Evolutionary conservation across 2,329 filamentous ascomycete species (phyloP), one percentile per base, ranked within the genome.

Genomic region (Madurella mycetomatis): DNA sequence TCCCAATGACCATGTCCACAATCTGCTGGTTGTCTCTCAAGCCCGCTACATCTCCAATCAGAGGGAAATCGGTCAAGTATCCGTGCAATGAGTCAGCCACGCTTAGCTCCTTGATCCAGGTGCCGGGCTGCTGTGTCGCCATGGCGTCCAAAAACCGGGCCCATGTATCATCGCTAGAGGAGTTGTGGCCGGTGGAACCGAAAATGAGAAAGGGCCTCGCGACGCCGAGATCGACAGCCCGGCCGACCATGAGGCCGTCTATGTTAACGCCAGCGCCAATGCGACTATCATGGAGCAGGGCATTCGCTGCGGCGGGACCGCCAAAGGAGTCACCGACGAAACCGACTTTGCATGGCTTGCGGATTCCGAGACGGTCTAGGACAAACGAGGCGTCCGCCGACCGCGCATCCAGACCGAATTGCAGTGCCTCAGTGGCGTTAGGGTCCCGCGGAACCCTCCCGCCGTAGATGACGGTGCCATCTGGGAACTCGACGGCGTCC

Each of bases 401-500:
- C 4, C 65, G 55, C 7, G 61, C 56, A 16, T 61, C 60, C 18
- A 65, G 56, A 18, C 60, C 64, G 34, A 54, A 55, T 1, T 47
- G 50, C 5, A 61, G 43, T 31, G 41, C 49, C 17, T 51, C 41
- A 13, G 44, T 48, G 31, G 50, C 53, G 9, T 58, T 48, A 7
- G 42, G 48, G 44, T 61, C 53, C 9, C 48, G 53, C 4, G 50
- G 60, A 17, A 67, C 59, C 18, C 48, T 41, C 1, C 60, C 62
- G 15, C 63, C 62, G 42, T 59, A 67, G 18, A 67, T 63, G 8
- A 69, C 55, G 2, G 61, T 64, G 5, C 67, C 72, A 51, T 73
- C 64, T 2, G 70, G 69, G 46, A 72, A 74, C 45, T 72, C 65
- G 11, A 77, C 68, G n/a, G 74, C 65, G 31, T 68, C 62, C 2